Evolutionary conservation across 139 green algal genomes (phyloP), one percentile per base, ranked within the genome.

Genomic region (Micractinium conductrix): DNA sequence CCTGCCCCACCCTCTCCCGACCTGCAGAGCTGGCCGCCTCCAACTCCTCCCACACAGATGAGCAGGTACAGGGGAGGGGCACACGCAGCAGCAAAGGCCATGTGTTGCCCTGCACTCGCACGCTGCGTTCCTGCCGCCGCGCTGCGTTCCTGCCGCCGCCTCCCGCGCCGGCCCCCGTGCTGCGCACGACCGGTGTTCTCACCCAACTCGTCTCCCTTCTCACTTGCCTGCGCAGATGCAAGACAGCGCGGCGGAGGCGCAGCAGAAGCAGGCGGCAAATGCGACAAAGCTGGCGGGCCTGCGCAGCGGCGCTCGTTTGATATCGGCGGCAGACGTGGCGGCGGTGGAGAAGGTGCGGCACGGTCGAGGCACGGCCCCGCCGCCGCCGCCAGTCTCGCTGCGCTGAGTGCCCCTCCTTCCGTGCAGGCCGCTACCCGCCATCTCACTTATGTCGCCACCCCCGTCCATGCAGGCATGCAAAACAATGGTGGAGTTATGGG

Each of bases 21-120:
- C 33, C 37, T 79, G 73, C 90, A 93, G 90, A 92, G 84, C 69
- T 93, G 50, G 78, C 78, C 17, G 86, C 50, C 7, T 83, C 89
- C 53, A 74, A 73, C 8, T 81, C 60, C 53, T 85, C 80, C 35
- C 48, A 92, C 37, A 91, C 79, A 0, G 67, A 87, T 16, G 91
- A 91, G 67, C 58, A 94, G 84, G 35, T 95, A 10, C 38, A 84
- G 24, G 40, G 35, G 12, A 30, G 60, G 28, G 80, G 89, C 5
- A 44, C 58, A 14, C 9, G 24, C 58, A 37, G 7, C 12, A 83
- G 55, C 81, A 82, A 16, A 35, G 26, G 22, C n/a, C n/a, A 35
- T 37, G 58, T 9, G n/a, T 2, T 35, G 58, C 16, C 12, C 5
- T 67, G 58, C 26, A 26, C 24, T 4, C 33, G 58, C 24, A 67